Conservation (phyloP, 495 filamentous ascomycete genomes). For the Aspergillus bertholletiae region DNA sequence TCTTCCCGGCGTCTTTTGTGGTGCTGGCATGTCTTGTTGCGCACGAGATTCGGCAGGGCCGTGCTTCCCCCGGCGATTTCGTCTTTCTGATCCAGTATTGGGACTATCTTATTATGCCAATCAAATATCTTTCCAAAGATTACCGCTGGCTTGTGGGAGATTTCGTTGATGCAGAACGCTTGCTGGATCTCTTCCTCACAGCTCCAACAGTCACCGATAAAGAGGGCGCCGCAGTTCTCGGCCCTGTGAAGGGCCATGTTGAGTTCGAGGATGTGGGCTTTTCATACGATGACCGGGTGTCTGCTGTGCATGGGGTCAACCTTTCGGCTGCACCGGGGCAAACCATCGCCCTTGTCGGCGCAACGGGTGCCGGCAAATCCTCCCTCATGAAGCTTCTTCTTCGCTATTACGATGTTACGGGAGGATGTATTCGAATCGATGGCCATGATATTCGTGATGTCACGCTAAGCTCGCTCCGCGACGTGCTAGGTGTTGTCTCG, state of each 20-base stretch:
- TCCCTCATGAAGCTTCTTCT: conserved; percentile 70
- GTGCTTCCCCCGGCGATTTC: conserved; percentile 16
- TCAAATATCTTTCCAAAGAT: conserved; percentile 13
- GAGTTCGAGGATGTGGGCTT: not conserved
- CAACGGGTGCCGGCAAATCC: conserved; percentile 73
- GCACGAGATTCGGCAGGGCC: conserved; percentile 8
- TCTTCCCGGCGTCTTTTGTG: conserved; percentile 3
- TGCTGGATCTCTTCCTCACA: conserved; percentile 37
- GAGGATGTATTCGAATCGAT: conserved; percentile 67
- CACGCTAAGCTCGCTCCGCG: conserved; percentile 61
- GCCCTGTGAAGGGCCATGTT: conserved; percentile 45
- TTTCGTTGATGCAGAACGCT: conserved; percentile 19
- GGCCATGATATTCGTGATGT: conserved; percentile 69
- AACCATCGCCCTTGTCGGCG: conserved; percentile 73
- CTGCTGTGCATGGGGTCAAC: not conserved
- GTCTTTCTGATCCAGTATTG: conserved; percentile 19
- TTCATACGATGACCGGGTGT: not conserved
- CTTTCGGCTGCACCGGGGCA: conserved; percentile 49
- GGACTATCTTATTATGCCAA: conserved; percentile 7
- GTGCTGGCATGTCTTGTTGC: conserved; percentile 8
- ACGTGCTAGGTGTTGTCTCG: conserved; percentile 68
- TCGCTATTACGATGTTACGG: conserved; percentile 65
- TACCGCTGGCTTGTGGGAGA: conserved; percentile 18
- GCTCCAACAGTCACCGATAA: conserved; percentile 59
- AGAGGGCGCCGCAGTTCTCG: conserved; percentile 44